Base-by-base conservation (phyloP, 1,284 basidiomycete species). In the Pseudozyma sp. region DNA sequence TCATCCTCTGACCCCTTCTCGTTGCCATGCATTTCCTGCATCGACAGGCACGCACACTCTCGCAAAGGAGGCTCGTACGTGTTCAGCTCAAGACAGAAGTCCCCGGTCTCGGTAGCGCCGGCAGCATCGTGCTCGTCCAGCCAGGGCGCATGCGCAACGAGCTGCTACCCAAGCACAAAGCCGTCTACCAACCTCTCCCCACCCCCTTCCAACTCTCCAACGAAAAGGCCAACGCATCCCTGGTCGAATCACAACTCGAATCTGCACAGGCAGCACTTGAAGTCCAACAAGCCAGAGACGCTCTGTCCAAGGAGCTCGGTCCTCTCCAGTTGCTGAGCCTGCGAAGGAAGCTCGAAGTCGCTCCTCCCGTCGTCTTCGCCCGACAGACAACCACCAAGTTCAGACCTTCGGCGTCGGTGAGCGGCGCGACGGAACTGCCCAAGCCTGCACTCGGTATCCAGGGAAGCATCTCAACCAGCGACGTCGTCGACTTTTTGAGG, bases 111-210 rank as follows among this genome's bases (percentile, higher is more conserved):
- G 71, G 71, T 30, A 30, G 35, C 13, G 66, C 62, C 24, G 66
- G 66, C 8, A 51, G 43, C 48, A 49, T 62, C 19, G 66, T 68
- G 10, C 71, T 74, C 35, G 71, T 74, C 49, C 66, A 66, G 16
- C 71, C 71, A 0, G 71, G 71, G 42, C 66, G 66, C 29, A 74
- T 74, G 71, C 71, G 71, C 45, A 74, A 74, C 66, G 47, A 59
- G 54, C 62, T 74, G 19, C 51, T 74, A 11, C 71, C 71, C 16
- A 3, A 16, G 0, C 10, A 43, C 13, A 61, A 66, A 62, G 71
- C 71, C 59, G 24, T 65, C 52, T 74, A 74, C 53, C 47, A 59
- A 46, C 71, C 71, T 29, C 54, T 74, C 6, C 62, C 65, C 2
- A 73, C 70, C 2, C 69, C 69, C 11, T 63, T 60, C 45, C 56